Conservation (phyloP, 495 filamentous ascomycete genomes). For the Lasiosphaeriaceae sp. region DNA sequence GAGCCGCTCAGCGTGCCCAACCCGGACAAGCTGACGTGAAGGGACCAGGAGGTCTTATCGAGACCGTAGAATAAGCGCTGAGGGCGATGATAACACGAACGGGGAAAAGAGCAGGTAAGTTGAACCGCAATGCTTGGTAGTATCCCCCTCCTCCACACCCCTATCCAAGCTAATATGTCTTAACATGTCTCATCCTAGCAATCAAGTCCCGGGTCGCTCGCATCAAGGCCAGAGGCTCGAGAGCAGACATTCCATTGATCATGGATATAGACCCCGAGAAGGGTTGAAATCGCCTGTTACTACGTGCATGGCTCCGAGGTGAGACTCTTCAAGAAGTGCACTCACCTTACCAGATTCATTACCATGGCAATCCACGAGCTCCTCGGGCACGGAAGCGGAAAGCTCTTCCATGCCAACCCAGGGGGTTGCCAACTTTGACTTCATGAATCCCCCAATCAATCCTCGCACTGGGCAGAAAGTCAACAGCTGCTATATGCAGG, state of each 20-base stretch:
- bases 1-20: slow-evolving; percentile 52
- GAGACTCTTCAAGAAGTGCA: background rate
- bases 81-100: slow-evolving; percentile 75
- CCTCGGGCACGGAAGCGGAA: background rate
- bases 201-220: slow-evolving; percentile 95
- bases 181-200: slow-evolving; percentile 49
- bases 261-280: no score
- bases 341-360: background rate
- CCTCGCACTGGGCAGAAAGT: background rate
- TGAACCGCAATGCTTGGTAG: background rate
- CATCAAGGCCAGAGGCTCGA: slow-evolving; percentile 96
- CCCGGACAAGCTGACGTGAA: slow-evolving; percentile 45
- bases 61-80: slow-evolving; percentile 46
- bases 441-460: background rate
- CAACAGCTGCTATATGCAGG: background rate
- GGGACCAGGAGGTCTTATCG: slow-evolving; percentile 47
- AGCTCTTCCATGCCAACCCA: background rate
- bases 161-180: slow-evolving; percentile 27
- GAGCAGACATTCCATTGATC: no score
- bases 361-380: background rate
- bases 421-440: background rate
- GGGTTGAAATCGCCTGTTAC: no score
- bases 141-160: background rate
- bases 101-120: slow-evolving; percentile 97
- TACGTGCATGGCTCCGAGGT: no score